phyloP scores from a whole-genome alignment of 768 basidiomycete species.

The Rhodotorula babjevae region DNA sequence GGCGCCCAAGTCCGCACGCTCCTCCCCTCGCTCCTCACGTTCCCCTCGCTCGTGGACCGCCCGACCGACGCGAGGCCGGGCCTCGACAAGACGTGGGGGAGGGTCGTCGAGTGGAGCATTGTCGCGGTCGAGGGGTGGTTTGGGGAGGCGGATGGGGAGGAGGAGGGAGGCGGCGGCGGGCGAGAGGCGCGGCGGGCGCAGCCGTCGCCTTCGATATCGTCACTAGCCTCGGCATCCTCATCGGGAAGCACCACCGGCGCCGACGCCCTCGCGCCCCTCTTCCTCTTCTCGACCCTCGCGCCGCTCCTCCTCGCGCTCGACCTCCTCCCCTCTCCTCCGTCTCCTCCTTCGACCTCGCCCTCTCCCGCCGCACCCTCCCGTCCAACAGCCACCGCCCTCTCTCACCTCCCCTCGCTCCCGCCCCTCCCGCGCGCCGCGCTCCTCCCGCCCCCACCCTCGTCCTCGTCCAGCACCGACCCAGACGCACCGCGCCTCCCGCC shows the following conservation, averaged over 20 bases:
- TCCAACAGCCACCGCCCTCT: too few species aligned
- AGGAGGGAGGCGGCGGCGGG: too few species aligned
- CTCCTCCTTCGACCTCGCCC: neutral
- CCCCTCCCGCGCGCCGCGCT: neutral
- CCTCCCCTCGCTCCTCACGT: neutral
- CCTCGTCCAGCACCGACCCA: too few species aligned
- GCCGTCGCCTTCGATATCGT: too few species aligned
- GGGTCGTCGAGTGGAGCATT: slow-evolving; percentile 16
- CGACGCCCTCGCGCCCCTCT: neutral
- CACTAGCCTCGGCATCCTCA: too few species aligned
- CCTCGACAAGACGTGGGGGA: neutral
- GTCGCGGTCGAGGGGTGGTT: slow-evolving; percentile 1
- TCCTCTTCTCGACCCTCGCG: slow-evolving; percentile 1
- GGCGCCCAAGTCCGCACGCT: slow-evolving; percentile 28
- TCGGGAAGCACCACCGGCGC: too few species aligned
- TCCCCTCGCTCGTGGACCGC: neutral
- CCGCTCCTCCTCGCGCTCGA: neutral
- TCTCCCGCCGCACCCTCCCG: neutral
- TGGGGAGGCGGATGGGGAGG: neutral
- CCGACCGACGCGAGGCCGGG: neutral
- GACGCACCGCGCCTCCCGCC: neutral
- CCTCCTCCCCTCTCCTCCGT: neutral
- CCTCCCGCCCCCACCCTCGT: neutral
- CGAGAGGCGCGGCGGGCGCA: too few species aligned
- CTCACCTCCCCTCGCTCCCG: neutral